Percentiles rank a stretch among this genome's conserved stretches.
phyloP scores from a whole-genome alignment of 2,329 filamentous ascomycete genomes.

The Drechmeria coniospora region DNA sequence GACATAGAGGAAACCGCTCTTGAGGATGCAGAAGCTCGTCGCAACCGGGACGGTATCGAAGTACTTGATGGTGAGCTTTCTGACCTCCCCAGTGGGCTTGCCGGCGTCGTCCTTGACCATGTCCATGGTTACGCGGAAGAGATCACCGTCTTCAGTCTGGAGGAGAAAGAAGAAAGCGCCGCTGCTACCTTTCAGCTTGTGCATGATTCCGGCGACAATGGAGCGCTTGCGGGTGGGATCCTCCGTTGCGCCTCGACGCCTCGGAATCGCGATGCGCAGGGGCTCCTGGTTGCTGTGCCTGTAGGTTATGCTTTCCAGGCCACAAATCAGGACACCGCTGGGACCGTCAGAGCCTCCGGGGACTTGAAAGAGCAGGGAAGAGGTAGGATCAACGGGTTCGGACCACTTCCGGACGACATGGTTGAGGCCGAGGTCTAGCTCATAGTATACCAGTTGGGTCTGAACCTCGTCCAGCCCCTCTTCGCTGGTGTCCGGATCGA shows the following conservation, averaged over 20 bases:
- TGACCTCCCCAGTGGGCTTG: constrained; percentile 66
- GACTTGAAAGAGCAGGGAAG: constrained; percentile 85
- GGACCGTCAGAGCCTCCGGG: constrained; percentile 88
- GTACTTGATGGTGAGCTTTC: constrained; percentile 82
- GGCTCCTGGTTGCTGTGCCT: constrained; percentile 90
- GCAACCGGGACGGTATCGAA: constrained; percentile 92
- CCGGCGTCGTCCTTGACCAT: constrained; percentile 72
- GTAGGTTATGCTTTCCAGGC: constrained; percentile 89
- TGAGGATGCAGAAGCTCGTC: constrained; percentile 77
- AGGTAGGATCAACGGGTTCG: constrained; percentile 78
- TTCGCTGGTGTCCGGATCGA: constrained; percentile 80
- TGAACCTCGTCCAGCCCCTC: constrained; percentile 68
- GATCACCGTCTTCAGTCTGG: constrained; percentile 92
- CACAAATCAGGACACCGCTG: constrained; percentile 87
- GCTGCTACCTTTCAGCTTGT: constrained; percentile 68
- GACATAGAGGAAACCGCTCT: constrained; percentile 88
- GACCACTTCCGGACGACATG: constrained; percentile 96
- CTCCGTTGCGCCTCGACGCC: constrained; percentile 74
- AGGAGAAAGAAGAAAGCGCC: constrained; percentile 95
- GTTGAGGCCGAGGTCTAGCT: constrained; percentile 89
- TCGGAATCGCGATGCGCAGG: constrained; percentile 77
- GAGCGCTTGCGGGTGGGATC: constrained; percentile 80
- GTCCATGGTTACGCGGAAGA: constrained; percentile 92
- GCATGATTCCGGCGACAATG: constrained; percentile 88
- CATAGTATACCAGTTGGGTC: constrained; percentile 91